Evolutionary conservation across 805 yeast genomes (phyloP).

Genomic region (Suhomyces pyralidae): DNA sequence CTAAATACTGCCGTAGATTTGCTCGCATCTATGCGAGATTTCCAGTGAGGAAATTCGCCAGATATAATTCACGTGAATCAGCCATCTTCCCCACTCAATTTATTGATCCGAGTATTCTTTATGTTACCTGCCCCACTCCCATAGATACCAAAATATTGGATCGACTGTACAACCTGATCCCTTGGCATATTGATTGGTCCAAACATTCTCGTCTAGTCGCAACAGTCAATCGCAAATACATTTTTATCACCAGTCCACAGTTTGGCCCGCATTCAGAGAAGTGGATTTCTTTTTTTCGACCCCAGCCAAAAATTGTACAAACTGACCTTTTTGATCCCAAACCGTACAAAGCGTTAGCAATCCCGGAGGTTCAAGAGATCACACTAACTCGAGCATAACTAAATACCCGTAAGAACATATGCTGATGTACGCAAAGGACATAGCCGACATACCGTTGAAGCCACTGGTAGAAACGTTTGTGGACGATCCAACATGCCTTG

Average conservation of each 20-base stretch:
- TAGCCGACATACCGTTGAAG: conserved; percentile 35
- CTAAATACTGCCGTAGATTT: neutral
- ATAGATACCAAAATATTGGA: neutral
- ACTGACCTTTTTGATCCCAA: neutral
- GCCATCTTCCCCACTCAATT: neutral
- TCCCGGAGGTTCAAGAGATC: neutral
- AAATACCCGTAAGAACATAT: neutral
- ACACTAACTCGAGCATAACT: neutral
- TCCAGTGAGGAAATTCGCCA: neutral
- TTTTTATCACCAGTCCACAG: neutral
- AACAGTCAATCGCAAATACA: neutral
- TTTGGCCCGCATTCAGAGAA: neutral
- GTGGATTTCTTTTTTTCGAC: neutral
- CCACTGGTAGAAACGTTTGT: conserved; percentile 38
- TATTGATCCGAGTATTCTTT: neutral
- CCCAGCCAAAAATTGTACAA: neutral
- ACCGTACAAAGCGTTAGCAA: neutral
- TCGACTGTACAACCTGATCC: neutral
- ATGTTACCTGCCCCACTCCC: neutral
- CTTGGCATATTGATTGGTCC: neutral
- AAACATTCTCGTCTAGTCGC: neutral
- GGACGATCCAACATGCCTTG: conserved; percentile 35
- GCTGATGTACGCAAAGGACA: conserved; percentile 1
- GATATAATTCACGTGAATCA: neutral
- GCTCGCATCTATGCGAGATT: neutral